Evolutionary conservation across 805 yeast species (phyloP).

Genomic region (Lipomyces sp.): DNA sequence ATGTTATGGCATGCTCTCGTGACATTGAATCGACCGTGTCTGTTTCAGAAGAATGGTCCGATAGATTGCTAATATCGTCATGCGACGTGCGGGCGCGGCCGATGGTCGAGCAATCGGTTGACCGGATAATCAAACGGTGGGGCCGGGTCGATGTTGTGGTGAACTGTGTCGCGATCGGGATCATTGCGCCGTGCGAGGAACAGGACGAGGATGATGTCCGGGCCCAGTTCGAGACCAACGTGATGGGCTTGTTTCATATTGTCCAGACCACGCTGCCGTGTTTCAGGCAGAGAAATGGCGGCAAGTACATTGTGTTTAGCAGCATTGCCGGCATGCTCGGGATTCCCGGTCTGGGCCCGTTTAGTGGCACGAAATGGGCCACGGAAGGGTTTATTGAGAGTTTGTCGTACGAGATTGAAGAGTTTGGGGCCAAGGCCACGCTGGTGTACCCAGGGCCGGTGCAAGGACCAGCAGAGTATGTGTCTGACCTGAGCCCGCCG

Average conservation of each 20-base stretch:
- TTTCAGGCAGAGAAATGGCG: slow-evolving; percentile 32
- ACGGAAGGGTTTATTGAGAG: slow-evolving; percentile 45
- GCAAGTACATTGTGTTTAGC: slow-evolving; percentile 35
- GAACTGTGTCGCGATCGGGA: slow-evolving; percentile 38
- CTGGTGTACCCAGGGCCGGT: slow-evolving; percentile 34
- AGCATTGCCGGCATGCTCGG: slow-evolving; percentile 42
- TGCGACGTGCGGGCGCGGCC: slow-evolving; percentile 39
- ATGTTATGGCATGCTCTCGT: slow-evolving; percentile 38
- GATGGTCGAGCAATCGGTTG: slow-evolving; percentile 38
- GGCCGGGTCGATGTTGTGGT: slow-evolving; percentile 41
- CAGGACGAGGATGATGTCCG: slow-evolving; percentile 41
- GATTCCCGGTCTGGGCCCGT: slow-evolving; percentile 43
- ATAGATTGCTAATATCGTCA: slow-evolving; percentile 23
- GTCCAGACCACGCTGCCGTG: slow-evolving; percentile 39
- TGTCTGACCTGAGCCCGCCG: too few relatives aligned
- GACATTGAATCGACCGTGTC: slow-evolving; percentile 19
- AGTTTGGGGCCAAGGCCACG: slow-evolving; percentile 30
- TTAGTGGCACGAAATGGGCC: slow-evolving; percentile 44
- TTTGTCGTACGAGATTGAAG: slow-evolving; percentile 41
- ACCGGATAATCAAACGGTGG: slow-evolving; percentile 36
- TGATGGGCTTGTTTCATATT: slow-evolving; percentile 41
- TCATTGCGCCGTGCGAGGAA: slow-evolving; percentile 40
- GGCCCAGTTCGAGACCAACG: slow-evolving; percentile 41
- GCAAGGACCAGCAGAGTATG: slow-evolving; percentile 18
- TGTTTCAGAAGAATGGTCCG: slow-evolving; percentile 31